Evolutionary conservation across 371 early-diverging fungal genomes (phyloP).

Genomic region (Mucor indicus): DNA sequence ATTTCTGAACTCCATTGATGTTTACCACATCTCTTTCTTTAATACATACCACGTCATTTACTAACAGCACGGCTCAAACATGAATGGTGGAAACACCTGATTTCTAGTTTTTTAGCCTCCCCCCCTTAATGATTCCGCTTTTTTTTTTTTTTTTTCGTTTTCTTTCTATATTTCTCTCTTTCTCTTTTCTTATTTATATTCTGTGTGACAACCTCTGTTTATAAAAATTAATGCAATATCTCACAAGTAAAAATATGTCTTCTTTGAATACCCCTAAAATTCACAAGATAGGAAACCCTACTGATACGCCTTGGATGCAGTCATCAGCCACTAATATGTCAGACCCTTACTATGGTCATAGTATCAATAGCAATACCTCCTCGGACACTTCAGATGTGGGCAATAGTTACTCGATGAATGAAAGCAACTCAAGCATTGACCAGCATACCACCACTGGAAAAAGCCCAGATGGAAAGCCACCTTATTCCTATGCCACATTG

Average conservation of each 20-base stretch:
- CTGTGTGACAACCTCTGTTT: not conserved
- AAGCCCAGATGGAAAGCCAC: constrained; percentile 62
- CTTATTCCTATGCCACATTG: constrained; percentile 84
- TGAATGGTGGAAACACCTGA: constrained; percentile 15
- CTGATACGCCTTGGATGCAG: constrained; percentile 14
- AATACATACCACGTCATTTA: constrained; percentile 26
- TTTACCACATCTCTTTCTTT: too few relatives aligned
- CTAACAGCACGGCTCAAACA: constrained; percentile 21
- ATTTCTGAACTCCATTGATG: too few relatives aligned
- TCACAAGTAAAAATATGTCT: constrained; percentile 14
- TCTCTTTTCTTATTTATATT: constrained; percentile 7
- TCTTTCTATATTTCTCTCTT: not conserved
- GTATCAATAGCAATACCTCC: not conserved
- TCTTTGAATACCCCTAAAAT: constrained; percentile 8
- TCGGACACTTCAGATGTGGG: not conserved
- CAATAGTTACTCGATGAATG: not conserved
- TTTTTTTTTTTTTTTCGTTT: constrained; percentile 10
- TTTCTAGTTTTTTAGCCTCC: not conserved
- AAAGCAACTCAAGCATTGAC: not conserved
- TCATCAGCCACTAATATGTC: constrained; percentile 6
- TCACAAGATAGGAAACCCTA: constrained; percentile 7
- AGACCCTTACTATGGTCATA: not conserved
- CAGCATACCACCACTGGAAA: constrained; percentile 5
- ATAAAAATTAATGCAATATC: constrained; percentile 17
- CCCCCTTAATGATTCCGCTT: constrained; percentile 2